Conservation (phyloP, 495 filamentous ascomycete genomes). For the Staphylotrichum longicolle region DNA sequence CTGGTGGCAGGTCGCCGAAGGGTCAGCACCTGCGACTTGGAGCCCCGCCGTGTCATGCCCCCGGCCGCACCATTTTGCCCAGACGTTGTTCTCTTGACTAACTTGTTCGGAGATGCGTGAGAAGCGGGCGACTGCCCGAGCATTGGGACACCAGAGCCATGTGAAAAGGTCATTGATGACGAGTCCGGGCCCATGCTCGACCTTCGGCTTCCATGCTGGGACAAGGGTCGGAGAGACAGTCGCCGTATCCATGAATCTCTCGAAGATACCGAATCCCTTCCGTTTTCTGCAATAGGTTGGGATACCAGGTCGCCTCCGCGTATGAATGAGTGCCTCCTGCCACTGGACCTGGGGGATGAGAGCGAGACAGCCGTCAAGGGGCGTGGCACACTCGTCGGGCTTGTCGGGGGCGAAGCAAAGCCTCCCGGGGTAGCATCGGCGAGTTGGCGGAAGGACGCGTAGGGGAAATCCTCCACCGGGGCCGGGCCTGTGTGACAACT, state of each 20-base stretch:
- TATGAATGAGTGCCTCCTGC: conserved; percentile 47
- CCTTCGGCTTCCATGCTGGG: conserved; percentile 64
- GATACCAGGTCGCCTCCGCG: conserved; percentile 38
- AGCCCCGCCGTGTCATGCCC: conserved; percentile 38
- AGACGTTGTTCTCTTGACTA: conserved; percentile 79
- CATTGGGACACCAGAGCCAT: conserved; percentile 68
- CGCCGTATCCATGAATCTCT: conserved; percentile 74
- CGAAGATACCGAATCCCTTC: conserved; percentile 52
- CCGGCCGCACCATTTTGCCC: conserved; percentile 47
- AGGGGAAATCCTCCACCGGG: conserved; percentile 37
- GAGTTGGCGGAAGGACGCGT: conserved; percentile 33
- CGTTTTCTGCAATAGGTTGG: conserved; percentile 38
- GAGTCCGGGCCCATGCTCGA: conserved; percentile 66
- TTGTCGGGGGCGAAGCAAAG: conserved; percentile 34
- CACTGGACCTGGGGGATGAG: conserved; percentile 32
- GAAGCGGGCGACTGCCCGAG: conserved; percentile 41
- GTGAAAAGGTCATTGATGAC: conserved; percentile 66
- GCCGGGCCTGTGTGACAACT: conserved; percentile 30
- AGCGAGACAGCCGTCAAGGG: conserved; percentile 33
- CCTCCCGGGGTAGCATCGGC: conserved; percentile 26
- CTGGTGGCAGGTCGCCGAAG: conserved; percentile 81
- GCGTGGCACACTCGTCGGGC: conserved; percentile 31
- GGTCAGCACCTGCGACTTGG: conserved; percentile 54
- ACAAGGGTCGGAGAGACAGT: conserved; percentile 68
- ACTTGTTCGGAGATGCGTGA: conserved; percentile 69